phyloP scores from a whole-genome alignment of 148 eudicot genomes.

The Nyssa sinensis region DNA sequence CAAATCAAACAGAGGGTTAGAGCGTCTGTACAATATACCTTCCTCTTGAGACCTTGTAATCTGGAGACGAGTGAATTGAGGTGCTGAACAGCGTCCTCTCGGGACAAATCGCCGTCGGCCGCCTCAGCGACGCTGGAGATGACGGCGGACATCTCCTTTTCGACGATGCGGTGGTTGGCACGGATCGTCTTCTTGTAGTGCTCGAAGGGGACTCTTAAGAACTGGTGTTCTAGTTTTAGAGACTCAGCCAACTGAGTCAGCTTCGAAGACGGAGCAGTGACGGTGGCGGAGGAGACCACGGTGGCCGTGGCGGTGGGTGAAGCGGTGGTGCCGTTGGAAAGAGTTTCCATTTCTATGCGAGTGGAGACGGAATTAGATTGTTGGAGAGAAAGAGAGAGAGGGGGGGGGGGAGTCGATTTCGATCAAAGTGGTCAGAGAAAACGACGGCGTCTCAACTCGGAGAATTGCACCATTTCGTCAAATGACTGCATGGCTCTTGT shows the following conservation, averaged over 20 bases:
- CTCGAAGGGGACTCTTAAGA: conserved; percentile 89
- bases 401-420: neutral
- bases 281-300: conserved; percentile 8
- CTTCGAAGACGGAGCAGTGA: conserved; percentile 39
- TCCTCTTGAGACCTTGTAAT: conserved; percentile 89
- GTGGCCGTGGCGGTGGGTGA: neutral
- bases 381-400: neutral
- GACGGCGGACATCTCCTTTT: conserved; percentile 77
- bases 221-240: conserved; percentile 86
- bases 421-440: too few relatives aligned
- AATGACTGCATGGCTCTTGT: too few relatives aligned
- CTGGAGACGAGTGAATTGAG: conserved; percentile 81
- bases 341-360: conserved; percentile 57
- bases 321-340: conserved; percentile 49
- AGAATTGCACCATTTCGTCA: too few relatives aligned
- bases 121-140: conserved; percentile 59
- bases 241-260: conserved; percentile 54
- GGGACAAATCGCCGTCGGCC: conserved; percentile 39
- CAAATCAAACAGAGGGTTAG: neutral
- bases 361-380: neutral
- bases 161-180: conserved; percentile 74
- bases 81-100: conserved; percentile 64
- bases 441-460: too few relatives aligned
- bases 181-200: conserved; percentile 94
- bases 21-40: conserved; percentile 29